phyloP scores from a whole-genome alignment of 495 filamentous ascomycete species.

The Amorphotheca resinae region DNA sequence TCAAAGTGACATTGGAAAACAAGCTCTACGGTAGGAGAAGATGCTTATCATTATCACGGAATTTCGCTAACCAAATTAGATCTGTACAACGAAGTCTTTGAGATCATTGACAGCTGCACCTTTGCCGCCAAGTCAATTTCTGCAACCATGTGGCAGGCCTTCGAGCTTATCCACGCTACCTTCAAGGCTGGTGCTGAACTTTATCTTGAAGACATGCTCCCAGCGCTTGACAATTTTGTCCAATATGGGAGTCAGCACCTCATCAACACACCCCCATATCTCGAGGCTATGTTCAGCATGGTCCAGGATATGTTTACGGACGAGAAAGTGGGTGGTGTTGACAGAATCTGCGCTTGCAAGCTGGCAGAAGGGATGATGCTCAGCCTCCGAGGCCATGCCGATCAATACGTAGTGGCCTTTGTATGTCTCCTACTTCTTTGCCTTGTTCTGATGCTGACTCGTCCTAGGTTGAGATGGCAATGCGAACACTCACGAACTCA shows the following conservation, averaged over 20 bases:
- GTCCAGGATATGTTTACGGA: conserved; percentile 45
- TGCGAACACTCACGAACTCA: conserved; percentile 57
- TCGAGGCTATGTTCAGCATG: conserved; percentile 79
- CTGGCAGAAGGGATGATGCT: conserved; percentile 95
- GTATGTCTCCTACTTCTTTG: conserved; percentile 10
- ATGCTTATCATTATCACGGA: background rate
- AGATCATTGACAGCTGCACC: conserved; percentile 99
- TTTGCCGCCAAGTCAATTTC: conserved; percentile 94
- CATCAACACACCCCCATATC: conserved; percentile 70
- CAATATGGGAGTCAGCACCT: conserved; percentile 75
- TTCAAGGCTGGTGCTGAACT: conserved; percentile 96
- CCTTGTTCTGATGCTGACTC: conserved; percentile 1
- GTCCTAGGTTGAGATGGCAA: conserved; percentile 57
- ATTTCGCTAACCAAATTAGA: conserved; percentile 28
- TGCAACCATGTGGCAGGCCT: conserved; percentile 94
- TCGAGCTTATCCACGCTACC: conserved; percentile 88
- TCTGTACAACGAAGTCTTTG: conserved; percentile 94
- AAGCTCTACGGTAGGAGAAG: conserved; percentile 64
- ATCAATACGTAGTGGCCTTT: conserved; percentile 77
- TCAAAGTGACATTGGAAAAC: conserved; percentile 89
- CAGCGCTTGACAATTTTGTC: conserved; percentile 93
- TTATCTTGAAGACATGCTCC: conserved; percentile 98
- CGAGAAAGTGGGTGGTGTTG: conserved; percentile 83
- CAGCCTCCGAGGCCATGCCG: conserved; percentile 80
- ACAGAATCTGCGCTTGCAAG: conserved; percentile 98